Percentiles rank a stretch among this genome's conserved stretches.
Conservation (phyloP, 1,139 yeast genomes). For the Martiniozyma asiatica region DNA sequence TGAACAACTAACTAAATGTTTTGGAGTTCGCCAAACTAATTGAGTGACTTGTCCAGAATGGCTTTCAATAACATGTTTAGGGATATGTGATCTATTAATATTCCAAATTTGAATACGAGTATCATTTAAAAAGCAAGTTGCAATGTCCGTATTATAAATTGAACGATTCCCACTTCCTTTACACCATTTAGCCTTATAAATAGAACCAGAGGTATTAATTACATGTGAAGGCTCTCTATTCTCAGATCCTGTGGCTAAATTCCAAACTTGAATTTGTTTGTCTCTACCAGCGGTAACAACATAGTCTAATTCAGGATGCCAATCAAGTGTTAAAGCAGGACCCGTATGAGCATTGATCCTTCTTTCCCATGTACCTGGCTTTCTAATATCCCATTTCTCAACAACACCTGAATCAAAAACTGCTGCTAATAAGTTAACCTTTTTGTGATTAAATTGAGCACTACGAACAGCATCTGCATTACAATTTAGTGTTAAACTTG, state of each 20-base stretch:
- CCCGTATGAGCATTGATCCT: conserved; percentile 86
- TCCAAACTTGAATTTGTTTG: conserved; percentile 73
- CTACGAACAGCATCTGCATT: conserved; percentile 58
- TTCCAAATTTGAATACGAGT: conserved; percentile 65
- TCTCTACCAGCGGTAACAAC: conserved; percentile 92
- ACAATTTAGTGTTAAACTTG: conserved; percentile 35
- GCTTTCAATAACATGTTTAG: conserved; percentile 49
- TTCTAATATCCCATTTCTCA: conserved; percentile 73
- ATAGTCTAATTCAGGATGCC: conserved; percentile 78
- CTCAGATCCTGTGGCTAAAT: conserved; percentile 30
- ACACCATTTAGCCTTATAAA: conserved; percentile 63
- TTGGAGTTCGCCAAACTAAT: conserved; percentile 36
- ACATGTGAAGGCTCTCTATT: conserved; percentile 54
- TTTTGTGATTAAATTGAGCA: conserved; percentile 47
- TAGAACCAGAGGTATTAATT: conserved; percentile 66
- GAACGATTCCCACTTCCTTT: conserved; percentile 28
- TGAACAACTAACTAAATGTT: conserved; percentile 39
- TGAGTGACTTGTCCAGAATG: conserved; percentile 42
- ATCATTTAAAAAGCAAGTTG: conserved; percentile 66
- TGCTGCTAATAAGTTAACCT: conserved; percentile 40
- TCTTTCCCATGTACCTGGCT: conserved; percentile 44
- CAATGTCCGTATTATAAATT: conserved; percentile 49
- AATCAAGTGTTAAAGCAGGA: conserved; percentile 77
- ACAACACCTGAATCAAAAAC: conserved; percentile 87
- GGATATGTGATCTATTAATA: conserved; percentile 61